phyloP scores from a whole-genome alignment of 2,329 filamentous ascomycete genomes.

The Macrophomina pseudophaseolina region DNA sequence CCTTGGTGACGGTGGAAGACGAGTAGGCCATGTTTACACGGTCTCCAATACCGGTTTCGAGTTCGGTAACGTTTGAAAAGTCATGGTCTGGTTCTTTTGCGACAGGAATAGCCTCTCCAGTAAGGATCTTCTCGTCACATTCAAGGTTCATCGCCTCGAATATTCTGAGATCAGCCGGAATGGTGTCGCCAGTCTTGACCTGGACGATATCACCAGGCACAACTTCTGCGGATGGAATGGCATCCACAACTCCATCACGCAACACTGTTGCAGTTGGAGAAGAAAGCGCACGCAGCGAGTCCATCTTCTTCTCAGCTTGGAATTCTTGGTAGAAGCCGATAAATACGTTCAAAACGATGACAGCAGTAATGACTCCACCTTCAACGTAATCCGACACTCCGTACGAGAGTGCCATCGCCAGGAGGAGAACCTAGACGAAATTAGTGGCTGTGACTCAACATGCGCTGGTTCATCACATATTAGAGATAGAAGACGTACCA shows the following conservation, averaged over 20 bases:
- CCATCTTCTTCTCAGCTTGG: constrained; percentile 49
- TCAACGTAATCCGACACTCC: constrained; percentile 69
- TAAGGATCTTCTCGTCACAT: constrained; percentile 76
- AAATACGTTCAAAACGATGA: constrained; percentile 70
- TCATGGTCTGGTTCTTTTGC: constrained; percentile 64
- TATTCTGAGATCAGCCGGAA: constrained; percentile 69
- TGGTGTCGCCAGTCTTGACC: constrained; percentile 61
- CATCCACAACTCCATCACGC: constrained; percentile 42
- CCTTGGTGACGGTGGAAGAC: constrained; percentile 73
- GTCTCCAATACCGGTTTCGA: constrained; percentile 61
- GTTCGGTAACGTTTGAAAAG: constrained; percentile 58
- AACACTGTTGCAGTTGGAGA: constrained; percentile 46
- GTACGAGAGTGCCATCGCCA: constrained; percentile 72
- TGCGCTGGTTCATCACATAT: neutral
- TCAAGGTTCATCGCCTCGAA: constrained; percentile 73
- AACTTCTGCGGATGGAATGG: constrained; percentile 44
- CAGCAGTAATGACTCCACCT: constrained; percentile 66
- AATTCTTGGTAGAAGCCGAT: constrained; percentile 61
- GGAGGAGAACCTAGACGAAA: constrained; percentile 67
- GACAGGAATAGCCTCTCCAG: constrained; percentile 73
- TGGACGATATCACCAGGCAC: constrained; percentile 48
- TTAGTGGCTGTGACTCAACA: neutral
- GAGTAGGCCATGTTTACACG: constrained; percentile 74
- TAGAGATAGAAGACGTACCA: constrained; percentile 33
- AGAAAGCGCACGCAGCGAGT: constrained; percentile 47